Evolutionary conservation across 2,329 filamentous ascomycete genomes (phyloP), one percentile per base, ranked within the genome.

Genomic region (Penicillium polonicum): DNA sequence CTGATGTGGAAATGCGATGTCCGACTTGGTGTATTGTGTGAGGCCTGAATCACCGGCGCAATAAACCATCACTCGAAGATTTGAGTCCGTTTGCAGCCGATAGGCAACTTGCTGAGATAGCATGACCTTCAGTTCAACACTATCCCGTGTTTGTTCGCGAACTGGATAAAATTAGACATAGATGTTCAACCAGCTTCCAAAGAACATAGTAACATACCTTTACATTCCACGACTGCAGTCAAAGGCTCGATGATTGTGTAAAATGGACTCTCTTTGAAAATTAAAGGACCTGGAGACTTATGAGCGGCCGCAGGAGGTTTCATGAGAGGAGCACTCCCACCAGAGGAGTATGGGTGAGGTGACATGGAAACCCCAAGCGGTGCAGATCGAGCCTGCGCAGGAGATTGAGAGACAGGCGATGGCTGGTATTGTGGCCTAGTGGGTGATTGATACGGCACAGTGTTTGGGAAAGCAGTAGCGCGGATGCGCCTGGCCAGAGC

Each of bases 1-100:
- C 76, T 97, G 92, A 66, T 93, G 87, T 2, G 94, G 94, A 64
- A 99, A 99, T 0, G 90, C 80, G 53, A 99, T 87, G 60, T 97
- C 91, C 50, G 78, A 78, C 36, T 78, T 76, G 19, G 75, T 72
- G 61, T 90, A 89, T 3, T 79, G 73, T 17, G 83, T 85, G 15
- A 82, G 75, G 17, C 80, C 81, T 25, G 75, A 77, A 55, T 91
- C 88, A 1, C 80, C 79, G 4, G 90, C 87, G 68, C 92, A 96
- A 70, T 95, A 96, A 5, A 97, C 81, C 84, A 97, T 88, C 42
- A 96, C 81, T 49, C 87, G 84, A 67, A 88, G 77, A 13, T 82
- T 82, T n/a, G 81, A 78, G 60, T 93, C 86, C 8, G 74, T 72
- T 27, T 82, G 76, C 48, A 92, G 80, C 45, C 81, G 81, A 39